These are phyloP conservation scores for Cladosporium sp. DNA, from an alignment of 2,329 filamentous ascomycete species.

Conservation along the genomic window DNA sequence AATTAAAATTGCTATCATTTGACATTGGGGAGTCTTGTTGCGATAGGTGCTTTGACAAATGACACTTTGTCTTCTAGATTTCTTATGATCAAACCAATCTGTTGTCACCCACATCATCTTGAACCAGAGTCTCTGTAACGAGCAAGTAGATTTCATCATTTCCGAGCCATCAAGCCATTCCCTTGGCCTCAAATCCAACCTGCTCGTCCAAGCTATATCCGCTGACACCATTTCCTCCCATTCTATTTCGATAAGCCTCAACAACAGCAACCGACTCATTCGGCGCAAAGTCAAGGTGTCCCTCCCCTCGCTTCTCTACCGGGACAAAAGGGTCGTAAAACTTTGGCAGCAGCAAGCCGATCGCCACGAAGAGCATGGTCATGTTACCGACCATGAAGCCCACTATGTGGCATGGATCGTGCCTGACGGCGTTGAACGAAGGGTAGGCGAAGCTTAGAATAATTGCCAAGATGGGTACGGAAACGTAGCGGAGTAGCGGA, in stretches of 20 bases:
- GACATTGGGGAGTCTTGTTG: too few species aligned
- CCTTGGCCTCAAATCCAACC: neutral
- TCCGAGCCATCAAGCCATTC: neutral
- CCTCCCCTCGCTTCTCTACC: constrained; percentile 43
- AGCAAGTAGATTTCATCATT: neutral
- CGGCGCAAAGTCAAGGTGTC: constrained; percentile 20
- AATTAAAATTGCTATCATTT: too few species aligned
- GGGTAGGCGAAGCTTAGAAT: constrained; percentile 52
- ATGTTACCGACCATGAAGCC: constrained; percentile 49
- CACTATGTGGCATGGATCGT: constrained; percentile 50
- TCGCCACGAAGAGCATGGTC: constrained; percentile 43
- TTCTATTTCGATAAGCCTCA: neutral
- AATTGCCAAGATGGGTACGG: constrained; percentile 48
- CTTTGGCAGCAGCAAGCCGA: constrained; percentile 50
- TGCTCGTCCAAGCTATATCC: neutral
- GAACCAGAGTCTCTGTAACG: too few species aligned
- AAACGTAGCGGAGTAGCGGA: constrained; percentile 48
- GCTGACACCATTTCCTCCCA: neutral
- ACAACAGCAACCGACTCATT: constrained; percentile 1
- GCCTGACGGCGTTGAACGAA: constrained; percentile 44
- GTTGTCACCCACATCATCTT: too few species aligned
- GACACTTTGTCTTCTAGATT: too few species aligned
- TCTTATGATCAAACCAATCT: too few species aligned
- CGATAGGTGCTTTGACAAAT: too few species aligned
- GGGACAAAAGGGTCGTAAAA: constrained; percentile 55